Evolutionary conservation across 495 filamentous ascomycete species (phyloP), one percentile per base, ranked within the genome.

Genomic region (Bombardia bombarda): DNA sequence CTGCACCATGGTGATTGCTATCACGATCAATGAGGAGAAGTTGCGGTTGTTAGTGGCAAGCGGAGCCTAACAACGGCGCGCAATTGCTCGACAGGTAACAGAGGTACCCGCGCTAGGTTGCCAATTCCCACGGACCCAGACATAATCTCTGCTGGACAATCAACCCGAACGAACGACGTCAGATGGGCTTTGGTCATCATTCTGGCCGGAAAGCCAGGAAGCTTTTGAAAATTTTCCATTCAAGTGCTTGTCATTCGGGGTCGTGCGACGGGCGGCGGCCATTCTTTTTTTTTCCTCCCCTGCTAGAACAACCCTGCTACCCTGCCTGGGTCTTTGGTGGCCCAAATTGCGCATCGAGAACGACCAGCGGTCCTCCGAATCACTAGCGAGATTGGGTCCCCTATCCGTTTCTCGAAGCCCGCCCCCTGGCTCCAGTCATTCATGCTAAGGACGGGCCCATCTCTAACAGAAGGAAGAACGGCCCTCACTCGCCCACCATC

Each of bases 321-420:
- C 24, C 34, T 34, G 23, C 44, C 50, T 52, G 32, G 40, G 50
- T 42, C 39, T 32, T 40, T 46, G 37, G 32, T 7, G 9, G 32
- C 46, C 36, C 53, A 63, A 65, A 60, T 61, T 63, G 51, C 46
- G 26, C 26, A 38, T 50, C 52, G 32, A 40, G 20, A 42, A 51
- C n/a, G 50, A 54, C 45, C 52, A 54, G 35, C 49, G 44, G 33
- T 49, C 40, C 52, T 43, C 51, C 54, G 49, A 56, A 54, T 50
- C 60, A 46, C 60, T 65, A 65, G 62, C 62, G 62, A 65, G 46
- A 65, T 65, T 65, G 62, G 55, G 51, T 52, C 51, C 52, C 60
- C 57, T 57, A 52, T 57, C 51, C 13, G 48, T 48, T 58, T 57
- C 47, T 56, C 50, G 47, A 57, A 54, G 50, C 36, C 51, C 26